Base-by-base conservation (phyloP, 176 grass and related monocot species). In the Melocanna baccifera region DNA sequence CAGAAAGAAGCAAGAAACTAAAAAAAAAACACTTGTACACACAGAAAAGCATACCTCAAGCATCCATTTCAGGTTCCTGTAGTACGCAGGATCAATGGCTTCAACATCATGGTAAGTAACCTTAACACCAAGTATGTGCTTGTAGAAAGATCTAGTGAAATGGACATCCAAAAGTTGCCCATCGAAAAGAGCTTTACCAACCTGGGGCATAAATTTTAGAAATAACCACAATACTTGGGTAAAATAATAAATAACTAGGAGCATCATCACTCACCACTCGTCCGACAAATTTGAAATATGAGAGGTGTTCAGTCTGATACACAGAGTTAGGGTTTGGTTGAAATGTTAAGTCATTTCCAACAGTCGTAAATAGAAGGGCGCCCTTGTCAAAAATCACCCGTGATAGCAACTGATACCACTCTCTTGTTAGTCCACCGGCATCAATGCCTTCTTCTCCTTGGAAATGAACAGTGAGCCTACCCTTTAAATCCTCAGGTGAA, bases 91-190 rank as follows among this genome's bases (percentile, higher is more conserved):
- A 99, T 99, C 97, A 26, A 99, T 92, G 68, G 97, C 97, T 88
- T 99, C 97, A 88, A 99, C 96, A 69, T 99, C 97, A 89, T 99
- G 97, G 84, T 99, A 99, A 20, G 97, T 99, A 84, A 99, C 97
- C 89, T 99, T 99, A 36, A 65, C 91, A 78, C 84, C 97, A 75
- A 99, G 91, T 89, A 99, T 99, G 84, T 99, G 97, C 83, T 99
- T 99, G 84, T 99, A 99, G 71, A 99, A 99, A 36, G 97, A 99
- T 86, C 97, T 91, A 50, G 97, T 99, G 42, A 99, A 99, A 89
- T 99, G 97, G 26, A 87, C 97, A 96, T 99, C 97, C 75, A 99
- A 76, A 58, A 96, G 93, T 75, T 99, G 97, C 52, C 90, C 85
- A 83, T 99, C 97, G 4, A 96, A 96, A n/a, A 99, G 90, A 79